Conservation (phyloP, 305 asterid species). For the Stenogyne calaminthoides region DNA sequence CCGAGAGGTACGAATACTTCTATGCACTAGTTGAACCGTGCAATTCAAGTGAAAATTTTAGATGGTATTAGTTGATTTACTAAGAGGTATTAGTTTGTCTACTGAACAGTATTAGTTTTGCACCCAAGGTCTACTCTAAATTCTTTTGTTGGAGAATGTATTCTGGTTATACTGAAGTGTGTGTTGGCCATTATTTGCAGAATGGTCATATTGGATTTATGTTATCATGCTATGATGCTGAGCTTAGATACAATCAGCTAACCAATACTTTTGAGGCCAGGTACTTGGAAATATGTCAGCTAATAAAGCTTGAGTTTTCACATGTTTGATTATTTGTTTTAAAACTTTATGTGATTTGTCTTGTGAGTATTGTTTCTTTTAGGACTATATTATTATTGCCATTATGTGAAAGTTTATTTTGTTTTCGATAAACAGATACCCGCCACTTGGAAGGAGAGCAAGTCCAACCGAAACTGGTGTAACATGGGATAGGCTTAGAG, state of each 20-base stretch:
- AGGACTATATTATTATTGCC: background rate
- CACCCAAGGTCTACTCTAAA: background rate
- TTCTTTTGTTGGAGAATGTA: slow-evolving; percentile 18
- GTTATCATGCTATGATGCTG: slow-evolving; percentile 94
- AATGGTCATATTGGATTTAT: slow-evolving; percentile 96
- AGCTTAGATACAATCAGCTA: slow-evolving; percentile 65
- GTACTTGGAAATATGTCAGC: slow-evolving; percentile 39
- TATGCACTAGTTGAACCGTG: no score
- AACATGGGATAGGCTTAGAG: slow-evolving; percentile 87
- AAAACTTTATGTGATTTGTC: background rate
- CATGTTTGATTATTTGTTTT: background rate
- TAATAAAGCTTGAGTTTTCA: background rate
- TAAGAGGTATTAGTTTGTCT: no score
- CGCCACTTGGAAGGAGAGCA: slow-evolving; percentile 83
- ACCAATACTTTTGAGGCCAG: slow-evolving; percentile 85
- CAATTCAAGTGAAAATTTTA: no score
- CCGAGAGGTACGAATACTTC: slow-evolving; percentile 63
- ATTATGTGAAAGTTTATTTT: slow-evolving; percentile 18
- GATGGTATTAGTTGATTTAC: no score
- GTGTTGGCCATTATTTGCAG: slow-evolving; percentile 44
- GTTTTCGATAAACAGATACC: slow-evolving; percentile 58
- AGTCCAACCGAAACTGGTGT: slow-evolving; percentile 72
- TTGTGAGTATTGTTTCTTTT: background rate
- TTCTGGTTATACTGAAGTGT: slow-evolving; percentile 22
- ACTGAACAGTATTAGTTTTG: no score